Evolutionary conservation across 1,284 basidiomycete genomes (phyloP).

Genomic region (Ustilago sp.): DNA sequence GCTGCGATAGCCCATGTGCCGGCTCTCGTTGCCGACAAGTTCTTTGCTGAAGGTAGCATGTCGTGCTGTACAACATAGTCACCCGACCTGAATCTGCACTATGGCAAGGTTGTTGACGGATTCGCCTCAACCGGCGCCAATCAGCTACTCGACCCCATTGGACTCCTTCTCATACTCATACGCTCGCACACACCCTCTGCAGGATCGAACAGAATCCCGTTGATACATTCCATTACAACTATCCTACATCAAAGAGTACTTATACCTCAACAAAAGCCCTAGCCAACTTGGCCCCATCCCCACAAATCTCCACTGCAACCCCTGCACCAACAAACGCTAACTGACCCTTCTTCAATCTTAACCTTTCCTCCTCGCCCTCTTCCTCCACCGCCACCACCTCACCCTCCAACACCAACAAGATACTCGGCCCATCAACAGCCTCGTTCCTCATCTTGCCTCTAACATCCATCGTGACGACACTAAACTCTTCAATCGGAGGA

Average conservation of each 20-base stretch:
- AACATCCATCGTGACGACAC: slow-evolving; percentile 79
- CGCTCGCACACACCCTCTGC: no score
- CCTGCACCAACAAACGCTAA: slow-evolving; percentile 88
- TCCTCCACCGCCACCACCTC: slow-evolving; percentile 72
- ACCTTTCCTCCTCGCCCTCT: not conserved
- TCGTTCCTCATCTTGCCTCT: slow-evolving; percentile 70
- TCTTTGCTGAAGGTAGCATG: no score
- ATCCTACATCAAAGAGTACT: slow-evolving; percentile 2
- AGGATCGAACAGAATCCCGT: no score
- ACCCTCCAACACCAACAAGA: slow-evolving; percentile 82
- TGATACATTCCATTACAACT: slow-evolving; percentile 1
- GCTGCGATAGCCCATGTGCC: no score
- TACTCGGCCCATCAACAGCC: slow-evolving; percentile 83
- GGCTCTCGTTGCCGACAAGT: no score
- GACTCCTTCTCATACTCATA: no score
- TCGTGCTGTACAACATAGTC: no score
- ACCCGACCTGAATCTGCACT: no score
- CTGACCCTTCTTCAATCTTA: slow-evolving; percentile 74
- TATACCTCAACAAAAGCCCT: slow-evolving; percentile 49
- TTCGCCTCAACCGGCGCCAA: no score
- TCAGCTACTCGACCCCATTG: no score
- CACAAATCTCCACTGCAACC: slow-evolving; percentile 71
- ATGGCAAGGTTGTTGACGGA: no score
- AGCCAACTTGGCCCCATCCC: slow-evolving; percentile 12
- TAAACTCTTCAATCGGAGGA: slow-evolving; percentile 94